Evolutionary conservation across 1,284 basidiomycete genomes (phyloP).

Genomic region (Pisolithus thermaeus): DNA sequence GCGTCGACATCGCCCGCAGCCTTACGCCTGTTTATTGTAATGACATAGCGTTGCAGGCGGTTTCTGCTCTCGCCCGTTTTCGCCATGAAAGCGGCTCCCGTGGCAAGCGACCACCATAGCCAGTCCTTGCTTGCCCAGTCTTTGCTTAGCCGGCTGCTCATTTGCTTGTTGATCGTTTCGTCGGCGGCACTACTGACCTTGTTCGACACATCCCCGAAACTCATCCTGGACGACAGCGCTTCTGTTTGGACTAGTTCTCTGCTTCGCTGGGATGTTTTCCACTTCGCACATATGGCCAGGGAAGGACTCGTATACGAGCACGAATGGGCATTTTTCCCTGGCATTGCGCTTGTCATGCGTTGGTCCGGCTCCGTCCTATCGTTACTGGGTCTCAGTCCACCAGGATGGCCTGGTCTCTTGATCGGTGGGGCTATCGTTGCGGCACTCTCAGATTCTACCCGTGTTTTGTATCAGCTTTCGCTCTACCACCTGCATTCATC

Average conservation of each 20-base stretch:
- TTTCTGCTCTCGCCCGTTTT: no score
- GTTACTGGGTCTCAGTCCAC: constrained; percentile 6
- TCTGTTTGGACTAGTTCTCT: constrained; percentile 29
- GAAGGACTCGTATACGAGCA: constrained; percentile 75
- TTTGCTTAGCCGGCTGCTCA: constrained; percentile 17
- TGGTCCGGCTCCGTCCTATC: constrained; percentile 24
- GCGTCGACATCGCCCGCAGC: no score
- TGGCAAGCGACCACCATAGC: constrained; percentile 12
- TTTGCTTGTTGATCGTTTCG: constrained; percentile 18
- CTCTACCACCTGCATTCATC: constrained; percentile 48
- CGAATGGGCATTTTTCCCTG: constrained; percentile 86
- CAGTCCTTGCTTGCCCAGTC: constrained; percentile 19
- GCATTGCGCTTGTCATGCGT: constrained; percentile 53
- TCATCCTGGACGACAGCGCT: constrained; percentile 19
- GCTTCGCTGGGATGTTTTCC: constrained; percentile 88
- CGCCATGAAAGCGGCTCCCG: neutral
- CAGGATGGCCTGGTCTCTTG: constrained; percentile 19
- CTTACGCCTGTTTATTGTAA: no score
- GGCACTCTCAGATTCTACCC: constrained; percentile 40
- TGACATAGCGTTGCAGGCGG: no score
- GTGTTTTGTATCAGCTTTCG: constrained; percentile 59
- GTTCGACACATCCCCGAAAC: constrained; percentile 43
- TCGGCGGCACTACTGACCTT: constrained; percentile 30
- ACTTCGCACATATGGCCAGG: constrained; percentile 68
- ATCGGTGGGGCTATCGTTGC: constrained; percentile 37